Evolutionary conservation across 177 flowering plant genomes (phyloP).

Genomic region (Vitis hybrid): DNA sequence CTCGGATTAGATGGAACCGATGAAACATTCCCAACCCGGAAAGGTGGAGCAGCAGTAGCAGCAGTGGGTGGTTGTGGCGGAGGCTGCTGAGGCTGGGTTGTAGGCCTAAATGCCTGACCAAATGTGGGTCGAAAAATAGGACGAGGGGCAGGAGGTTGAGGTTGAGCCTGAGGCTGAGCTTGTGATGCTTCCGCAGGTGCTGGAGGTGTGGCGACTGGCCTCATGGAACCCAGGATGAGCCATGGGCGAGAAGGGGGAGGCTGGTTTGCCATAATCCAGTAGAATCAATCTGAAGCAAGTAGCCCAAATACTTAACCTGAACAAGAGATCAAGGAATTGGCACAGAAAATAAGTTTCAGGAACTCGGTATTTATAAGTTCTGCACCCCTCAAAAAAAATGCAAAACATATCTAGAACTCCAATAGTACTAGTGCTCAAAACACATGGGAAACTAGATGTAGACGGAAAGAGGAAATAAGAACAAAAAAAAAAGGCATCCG

Average conservation of each 20-base stretch:
- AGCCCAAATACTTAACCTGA: neutral
- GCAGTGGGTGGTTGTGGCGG: no score
- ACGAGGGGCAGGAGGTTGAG: conserved; percentile 20
- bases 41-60: no score
- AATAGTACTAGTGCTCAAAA: no score
- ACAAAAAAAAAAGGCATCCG: no score
- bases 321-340: neutral
- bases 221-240: conserved; percentile 42
- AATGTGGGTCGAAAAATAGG: conserved; percentile 5
- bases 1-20: no score
- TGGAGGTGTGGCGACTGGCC: conserved; percentile 17
- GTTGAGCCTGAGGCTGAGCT: conserved; percentile 12
- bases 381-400: neutral
- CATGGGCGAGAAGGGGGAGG: conserved; percentile 42
- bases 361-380: conserved; percentile 26
- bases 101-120: neutral
- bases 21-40: no score
- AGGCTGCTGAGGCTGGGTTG: no score
- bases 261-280: conserved; percentile 28
- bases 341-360: neutral
- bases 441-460: neutral
- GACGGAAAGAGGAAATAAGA: neutral
- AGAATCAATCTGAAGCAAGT: neutral
- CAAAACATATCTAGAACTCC: no score
- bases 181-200: conserved; percentile 21